Evolutionary conservation across 2,329 filamentous ascomycete species (phyloP).

Genomic region (Curvularia eragrostidis): DNA sequence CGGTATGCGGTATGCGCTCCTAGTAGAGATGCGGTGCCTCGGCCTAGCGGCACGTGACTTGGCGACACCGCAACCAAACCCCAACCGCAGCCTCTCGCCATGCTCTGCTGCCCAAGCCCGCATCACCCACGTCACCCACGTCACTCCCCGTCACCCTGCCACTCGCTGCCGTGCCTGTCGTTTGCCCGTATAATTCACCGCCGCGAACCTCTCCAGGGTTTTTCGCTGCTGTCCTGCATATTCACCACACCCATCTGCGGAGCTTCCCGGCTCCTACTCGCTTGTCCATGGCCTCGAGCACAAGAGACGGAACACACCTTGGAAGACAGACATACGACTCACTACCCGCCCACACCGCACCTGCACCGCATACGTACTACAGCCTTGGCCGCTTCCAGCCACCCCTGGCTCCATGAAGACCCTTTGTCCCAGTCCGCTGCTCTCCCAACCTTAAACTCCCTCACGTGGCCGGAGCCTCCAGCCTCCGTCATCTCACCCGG

Average conservation of each 20-base stretch:
- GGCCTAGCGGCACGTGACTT: conserved; percentile 31
- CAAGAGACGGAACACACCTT: conserved; percentile 4
- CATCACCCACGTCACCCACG: not conserved
- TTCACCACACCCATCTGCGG: not conserved
- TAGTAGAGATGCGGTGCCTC: not conserved
- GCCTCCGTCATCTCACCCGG: conserved; percentile 45
- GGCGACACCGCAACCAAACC: conserved; percentile 16
- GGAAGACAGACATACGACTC: too few relatives aligned
- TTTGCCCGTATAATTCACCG: not conserved
- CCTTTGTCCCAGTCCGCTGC: not conserved
- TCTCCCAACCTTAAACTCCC: not conserved
- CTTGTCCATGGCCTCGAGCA: not conserved
- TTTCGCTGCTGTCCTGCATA: conserved; percentile 1
- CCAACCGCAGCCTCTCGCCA: conserved; percentile 1
- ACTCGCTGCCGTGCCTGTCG: not conserved
- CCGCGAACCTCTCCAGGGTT: conserved; percentile 8
- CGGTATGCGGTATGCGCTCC: too few relatives aligned
- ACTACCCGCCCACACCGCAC: conserved; percentile 12
- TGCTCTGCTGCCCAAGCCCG: conserved; percentile 25
- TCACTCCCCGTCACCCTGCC: not conserved
- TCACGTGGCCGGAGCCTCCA: conserved; percentile 53
- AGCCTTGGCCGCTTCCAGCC: not conserved
- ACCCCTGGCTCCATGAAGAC: not conserved
- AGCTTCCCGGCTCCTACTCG: not conserved
- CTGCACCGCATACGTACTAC: conserved; percentile 27